Evolutionary conservation across 331 rosid genomes (phyloP).

Genomic region (Quercus lobata): DNA sequence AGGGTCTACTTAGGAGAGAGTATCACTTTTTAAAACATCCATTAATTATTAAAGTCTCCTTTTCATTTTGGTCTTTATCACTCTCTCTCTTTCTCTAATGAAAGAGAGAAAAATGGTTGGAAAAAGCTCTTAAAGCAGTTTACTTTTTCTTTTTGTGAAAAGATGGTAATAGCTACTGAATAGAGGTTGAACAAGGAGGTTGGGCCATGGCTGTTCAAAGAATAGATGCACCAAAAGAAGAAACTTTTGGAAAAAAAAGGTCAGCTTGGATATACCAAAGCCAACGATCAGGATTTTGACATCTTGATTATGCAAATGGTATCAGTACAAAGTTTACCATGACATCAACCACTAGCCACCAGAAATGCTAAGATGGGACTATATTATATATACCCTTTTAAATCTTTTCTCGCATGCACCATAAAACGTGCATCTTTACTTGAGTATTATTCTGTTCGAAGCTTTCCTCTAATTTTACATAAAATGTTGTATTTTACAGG

Average conservation of each 20-base stretch:
- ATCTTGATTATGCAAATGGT: background rate
- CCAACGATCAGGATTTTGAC: conserved; percentile 23
- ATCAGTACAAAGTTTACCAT: background rate
- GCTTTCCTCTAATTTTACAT: too few relatives aligned
- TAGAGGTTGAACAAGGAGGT: conserved; percentile 31
- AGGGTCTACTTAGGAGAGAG: conserved; percentile 25
- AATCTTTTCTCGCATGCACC: too few relatives aligned
- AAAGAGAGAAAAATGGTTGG: conserved; percentile 20
- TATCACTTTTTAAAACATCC: conserved; percentile 22
- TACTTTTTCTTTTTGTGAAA: conserved; percentile 29
- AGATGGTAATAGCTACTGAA: conserved; percentile 20
- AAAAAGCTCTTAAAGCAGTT: conserved; percentile 39
- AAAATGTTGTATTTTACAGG: background rate
- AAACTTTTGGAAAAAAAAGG: conserved; percentile 8
- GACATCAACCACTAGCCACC: background rate
- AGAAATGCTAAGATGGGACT: conserved; percentile 7
- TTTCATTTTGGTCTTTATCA: conserved; percentile 25
- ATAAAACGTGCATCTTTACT: too few relatives aligned
- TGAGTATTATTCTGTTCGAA: too few relatives aligned
- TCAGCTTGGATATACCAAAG: conserved; percentile 33
- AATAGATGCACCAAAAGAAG: conserved; percentile 39
- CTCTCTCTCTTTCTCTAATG: conserved; percentile 19
- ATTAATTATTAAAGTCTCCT: conserved; percentile 30
- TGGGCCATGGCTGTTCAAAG: conserved; percentile 43
- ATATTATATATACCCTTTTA: too few relatives aligned